Conservation (phyloP, 176 grass and related monocot species). For the Oryza coarctata region DNA sequence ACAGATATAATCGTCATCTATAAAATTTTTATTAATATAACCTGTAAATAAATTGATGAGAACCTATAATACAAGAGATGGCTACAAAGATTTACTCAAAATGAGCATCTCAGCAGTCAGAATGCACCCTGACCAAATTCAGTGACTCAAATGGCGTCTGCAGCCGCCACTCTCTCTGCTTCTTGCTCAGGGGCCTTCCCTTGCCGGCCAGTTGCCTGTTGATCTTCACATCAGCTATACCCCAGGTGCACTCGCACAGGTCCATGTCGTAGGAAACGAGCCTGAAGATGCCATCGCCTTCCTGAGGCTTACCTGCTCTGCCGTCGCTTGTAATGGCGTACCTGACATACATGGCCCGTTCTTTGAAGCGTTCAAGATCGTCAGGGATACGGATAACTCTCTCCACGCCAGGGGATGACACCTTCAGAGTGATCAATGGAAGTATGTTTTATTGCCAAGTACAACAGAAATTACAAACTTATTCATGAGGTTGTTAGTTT, state of each 20-base stretch:
- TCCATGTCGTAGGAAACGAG: constrained; percentile 80
- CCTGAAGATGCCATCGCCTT: constrained; percentile 68
- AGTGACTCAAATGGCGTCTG: constrained; percentile 62
- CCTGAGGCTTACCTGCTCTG: constrained; percentile 26
- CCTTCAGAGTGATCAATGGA: constrained; percentile 44
- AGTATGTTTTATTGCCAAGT: constrained; percentile 16
- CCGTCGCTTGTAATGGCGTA: constrained; percentile 37
- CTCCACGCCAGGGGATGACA: constrained; percentile 89
- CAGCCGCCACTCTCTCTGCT: constrained; percentile 86
- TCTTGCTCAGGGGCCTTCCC: constrained; percentile 87
- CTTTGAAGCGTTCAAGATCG: constrained; percentile 93
- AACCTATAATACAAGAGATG: background rate
- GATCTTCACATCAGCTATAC: constrained; percentile 87
- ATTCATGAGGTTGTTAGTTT: background rate
- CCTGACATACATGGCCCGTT: constrained; percentile 78
- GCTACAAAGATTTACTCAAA: background rate
- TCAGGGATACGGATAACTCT: constrained; percentile 73
- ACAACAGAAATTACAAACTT: constrained; percentile 18
- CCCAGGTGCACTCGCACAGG: constrained; percentile 75
- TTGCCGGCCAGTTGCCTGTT: constrained; percentile 76
- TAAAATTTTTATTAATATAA: too few relatives aligned
- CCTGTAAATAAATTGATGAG: background rate
- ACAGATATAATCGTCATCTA: too few relatives aligned
- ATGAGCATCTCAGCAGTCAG: constrained; percentile 57
- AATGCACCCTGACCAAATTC: constrained; percentile 72